These are phyloP conservation scores for Diatrype stigma DNA, from an alignment of 2,329 filamentous ascomycete genomes.

Conservation along the genomic window DNA sequence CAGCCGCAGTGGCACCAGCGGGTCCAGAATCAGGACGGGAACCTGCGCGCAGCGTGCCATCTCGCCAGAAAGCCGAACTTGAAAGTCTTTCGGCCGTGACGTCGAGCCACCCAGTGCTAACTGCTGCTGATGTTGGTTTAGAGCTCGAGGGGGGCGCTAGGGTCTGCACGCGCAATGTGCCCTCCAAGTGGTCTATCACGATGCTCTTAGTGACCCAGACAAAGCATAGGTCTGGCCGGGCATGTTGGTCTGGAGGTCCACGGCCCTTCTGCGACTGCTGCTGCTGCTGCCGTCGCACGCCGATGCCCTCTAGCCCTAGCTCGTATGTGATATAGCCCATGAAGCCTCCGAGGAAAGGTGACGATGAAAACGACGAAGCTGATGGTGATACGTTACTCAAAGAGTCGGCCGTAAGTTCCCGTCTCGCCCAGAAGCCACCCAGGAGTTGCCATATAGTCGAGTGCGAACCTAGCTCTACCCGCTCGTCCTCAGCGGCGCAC, in stretches of 20 bases:
- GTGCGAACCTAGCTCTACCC: slow-evolving; percentile 20
- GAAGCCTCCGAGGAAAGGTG: slow-evolving; percentile 76
- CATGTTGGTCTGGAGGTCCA: slow-evolving; percentile 26
- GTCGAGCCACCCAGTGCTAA: slow-evolving; percentile 41
- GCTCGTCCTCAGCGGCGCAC: slow-evolving; percentile 15
- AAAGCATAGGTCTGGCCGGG: slow-evolving; percentile 67
- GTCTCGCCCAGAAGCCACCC: slow-evolving; percentile 38
- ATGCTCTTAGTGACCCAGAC: slow-evolving; percentile 74
- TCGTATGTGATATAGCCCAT: slow-evolving; percentile 86
- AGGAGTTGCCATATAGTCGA: slow-evolving; percentile 48
- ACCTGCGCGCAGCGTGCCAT: slow-evolving; percentile 17
- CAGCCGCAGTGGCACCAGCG: slow-evolving; percentile 2
- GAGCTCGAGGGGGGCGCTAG: slow-evolving; percentile 41
- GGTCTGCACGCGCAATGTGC: slow-evolving; percentile 63
- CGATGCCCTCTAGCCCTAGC: slow-evolving; percentile 63
- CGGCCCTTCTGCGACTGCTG: slow-evolving; percentile 22
- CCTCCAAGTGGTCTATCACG: slow-evolving; percentile 67
- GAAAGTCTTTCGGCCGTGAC: slow-evolving; percentile 29
- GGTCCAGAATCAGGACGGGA: slow-evolving; percentile 14
- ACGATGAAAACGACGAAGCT: slow-evolving; percentile 13
- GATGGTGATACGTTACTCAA: too few relatives aligned
- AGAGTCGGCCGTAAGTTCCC: slow-evolving; percentile 16
- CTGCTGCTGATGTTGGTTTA: too few relatives aligned
- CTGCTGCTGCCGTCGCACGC: slow-evolving; percentile 30
- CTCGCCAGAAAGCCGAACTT: slow-evolving; percentile 30